Evolutionary conservation across 129 eudicot genomes (phyloP).

Genomic region (Apium graveolens): DNA sequence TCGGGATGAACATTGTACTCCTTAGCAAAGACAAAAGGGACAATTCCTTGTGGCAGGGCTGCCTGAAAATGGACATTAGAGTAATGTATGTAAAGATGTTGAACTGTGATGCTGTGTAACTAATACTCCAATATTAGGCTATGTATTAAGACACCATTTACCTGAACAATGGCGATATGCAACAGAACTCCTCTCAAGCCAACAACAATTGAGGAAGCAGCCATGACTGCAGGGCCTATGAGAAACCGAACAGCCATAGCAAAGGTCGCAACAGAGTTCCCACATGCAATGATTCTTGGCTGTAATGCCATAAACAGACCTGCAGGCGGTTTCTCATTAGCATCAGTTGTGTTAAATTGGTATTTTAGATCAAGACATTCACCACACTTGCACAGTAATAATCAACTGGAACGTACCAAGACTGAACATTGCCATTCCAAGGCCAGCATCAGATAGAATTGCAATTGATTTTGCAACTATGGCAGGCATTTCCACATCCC

Average conservation of each 20-base stretch:
- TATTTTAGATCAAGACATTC: background rate
- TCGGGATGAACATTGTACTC: constrained; percentile 90
- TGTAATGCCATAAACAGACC: constrained; percentile 95
- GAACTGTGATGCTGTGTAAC: background rate
- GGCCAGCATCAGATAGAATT: constrained; percentile 52
- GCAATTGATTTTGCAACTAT: constrained; percentile 52
- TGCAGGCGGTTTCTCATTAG: constrained; percentile 19
- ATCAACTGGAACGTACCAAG: constrained; percentile 24
- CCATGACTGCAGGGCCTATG: constrained; percentile 94
- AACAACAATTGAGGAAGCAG: constrained; percentile 69
- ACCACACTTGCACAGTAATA: too few species aligned
- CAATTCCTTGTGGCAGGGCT: constrained; percentile 95
- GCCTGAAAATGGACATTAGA: constrained; percentile 39
- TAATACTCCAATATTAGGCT: background rate
- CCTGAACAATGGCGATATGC: constrained; percentile 93
- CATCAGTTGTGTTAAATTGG: background rate
- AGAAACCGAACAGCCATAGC: constrained; percentile 73
- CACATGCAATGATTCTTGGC: constrained; percentile 93
- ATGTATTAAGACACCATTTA: background rate
- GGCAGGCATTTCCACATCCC: constrained; percentile 47
- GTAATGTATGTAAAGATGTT: background rate
- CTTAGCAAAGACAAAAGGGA: constrained; percentile 93
- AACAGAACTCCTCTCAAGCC: constrained; percentile 68
- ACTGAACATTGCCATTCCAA: constrained; percentile 71
- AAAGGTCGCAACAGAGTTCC: constrained; percentile 78